Base-by-base conservation (phyloP, 164 flowering plant genomes). In the Platanus orientalis region DNA sequence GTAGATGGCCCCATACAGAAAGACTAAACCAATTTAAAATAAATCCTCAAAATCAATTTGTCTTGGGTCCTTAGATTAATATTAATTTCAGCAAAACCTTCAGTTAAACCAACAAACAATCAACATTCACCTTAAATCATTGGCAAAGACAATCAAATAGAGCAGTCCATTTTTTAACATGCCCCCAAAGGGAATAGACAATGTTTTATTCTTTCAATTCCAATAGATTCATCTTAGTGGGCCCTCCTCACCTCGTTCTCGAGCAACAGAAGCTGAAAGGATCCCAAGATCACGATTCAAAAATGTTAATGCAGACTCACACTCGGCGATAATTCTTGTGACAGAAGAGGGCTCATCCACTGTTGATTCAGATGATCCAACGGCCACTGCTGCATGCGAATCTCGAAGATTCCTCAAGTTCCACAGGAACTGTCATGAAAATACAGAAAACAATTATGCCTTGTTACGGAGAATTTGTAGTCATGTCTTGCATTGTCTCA, bases 201-300 rank as follows among this genome's bases (percentile, higher is more conserved):
- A n/a, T n/a, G n/a, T n/a, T n/a, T n/a, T n/a, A n/a, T n/a, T n/a
- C n/a, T n/a, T n/a, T 16, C 20, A 5, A 5, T 0, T 34, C 34
- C 19, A 36, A 24, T 12, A 57, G 25, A 14, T 23, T 69, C 47
- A 62, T 29, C 21, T 42, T 19, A 57, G 45, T 28, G 53, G 51
- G 30, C 69, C 20, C n/a, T 71, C 76, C 61, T 76, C 85, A 4
- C 86, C 92, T 59, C 73, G 81, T 70, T 90, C 94, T 26, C 97
- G 90, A 52, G 92, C 88, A 73, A 93, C 87, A 58, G 98, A 93
- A 56, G 98, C 83, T 21, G 98, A 89, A 28, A 93, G 91, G 63
- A 93, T 81, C 32, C 95, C 91, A 32, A 90, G 88, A 66, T 93
- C 97, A n/a, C 94, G 92, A 70, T 93, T 93, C 74, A 93, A 66